Evolutionary conservation across 805 yeast genomes (phyloP).

Genomic region (Yarrowia sp.): DNA sequence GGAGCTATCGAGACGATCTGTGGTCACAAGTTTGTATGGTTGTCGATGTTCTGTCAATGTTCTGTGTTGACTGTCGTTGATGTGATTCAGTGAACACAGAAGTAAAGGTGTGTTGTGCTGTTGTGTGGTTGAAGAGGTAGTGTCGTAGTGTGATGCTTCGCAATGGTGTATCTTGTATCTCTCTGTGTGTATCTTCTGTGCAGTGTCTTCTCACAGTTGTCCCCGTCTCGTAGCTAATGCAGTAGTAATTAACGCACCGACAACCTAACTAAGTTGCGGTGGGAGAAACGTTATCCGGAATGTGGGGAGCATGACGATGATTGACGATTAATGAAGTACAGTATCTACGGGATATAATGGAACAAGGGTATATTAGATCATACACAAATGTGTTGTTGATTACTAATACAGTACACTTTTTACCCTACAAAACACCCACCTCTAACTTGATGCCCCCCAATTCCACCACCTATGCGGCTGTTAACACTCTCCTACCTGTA

Average conservation of each 20-base stretch:
- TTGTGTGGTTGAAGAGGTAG: not conserved
- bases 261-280: slow-evolving; percentile 22
- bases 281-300: not conserved
- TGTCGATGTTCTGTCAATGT: too few relatives aligned
- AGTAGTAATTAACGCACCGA: slow-evolving; percentile 1
- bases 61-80: not conserved
- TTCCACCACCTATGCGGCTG: too few relatives aligned
- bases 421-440: too few relatives aligned
- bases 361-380: not conserved
- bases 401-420: too few relatives aligned
- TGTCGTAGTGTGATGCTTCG: not conserved
- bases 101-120: not conserved
- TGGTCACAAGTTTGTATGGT: not conserved
- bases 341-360: not conserved
- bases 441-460: too few relatives aligned
- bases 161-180: not conserved
- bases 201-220: too few relatives aligned
- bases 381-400: too few relatives aligned
- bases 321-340: too few relatives aligned
- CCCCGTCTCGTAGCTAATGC: not conserved
- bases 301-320: not conserved
- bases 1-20: not conserved
- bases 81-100: too few relatives aligned
- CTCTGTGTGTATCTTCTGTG: not conserved
- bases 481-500: too few relatives aligned